Evolutionary conservation across 495 filamentous ascomycete genomes (phyloP).

Genomic region (Hypomontagnella monticulosa): DNA sequence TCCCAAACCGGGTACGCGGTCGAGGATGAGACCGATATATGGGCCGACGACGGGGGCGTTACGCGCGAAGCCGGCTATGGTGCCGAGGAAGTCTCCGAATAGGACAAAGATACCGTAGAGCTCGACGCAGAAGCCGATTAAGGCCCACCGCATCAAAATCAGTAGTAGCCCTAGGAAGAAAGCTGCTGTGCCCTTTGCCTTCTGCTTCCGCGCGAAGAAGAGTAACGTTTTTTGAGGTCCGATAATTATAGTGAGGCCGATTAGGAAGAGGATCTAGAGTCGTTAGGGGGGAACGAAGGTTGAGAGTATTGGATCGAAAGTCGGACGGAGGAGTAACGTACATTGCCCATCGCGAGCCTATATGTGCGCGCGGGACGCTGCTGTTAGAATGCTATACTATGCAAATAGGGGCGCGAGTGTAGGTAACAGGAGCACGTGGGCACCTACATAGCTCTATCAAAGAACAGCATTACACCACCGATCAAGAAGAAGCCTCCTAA

Average conservation of each 20-base stretch:
- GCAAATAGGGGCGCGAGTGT: constrained; percentile 4
- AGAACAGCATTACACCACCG: constrained; percentile 93
- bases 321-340: constrained; percentile 47
- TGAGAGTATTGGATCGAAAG: neutral
- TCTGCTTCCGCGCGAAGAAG: constrained; percentile 94
- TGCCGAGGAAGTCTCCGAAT: constrained; percentile 96
- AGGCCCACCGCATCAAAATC: constrained; percentile 87
- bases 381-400: constrained; percentile 1
- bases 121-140: constrained; percentile 90
- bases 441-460: constrained; percentile 91
- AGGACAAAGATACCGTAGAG: constrained; percentile 91
- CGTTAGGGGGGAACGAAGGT: constrained; percentile 13
- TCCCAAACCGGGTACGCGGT: constrained; percentile 66
- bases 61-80: constrained; percentile 84
- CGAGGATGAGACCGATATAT: constrained; percentile 75
- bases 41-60: constrained; percentile 87
- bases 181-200: constrained; percentile 88
- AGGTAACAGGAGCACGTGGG: constrained; percentile 70
- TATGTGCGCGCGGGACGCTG: constrained; percentile 7
- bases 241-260: constrained; percentile 94
- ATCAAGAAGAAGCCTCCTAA: constrained; percentile 91
- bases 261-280: constrained; percentile 88
- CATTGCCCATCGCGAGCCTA: constrained; percentile 90
- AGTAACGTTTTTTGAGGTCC: constrained; percentile 87
- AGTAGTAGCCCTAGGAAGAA: constrained; percentile 86